Evolutionary conservation across 139 green algal genomes (phyloP).

Genomic region (Chlorella vulgaris): DNA sequence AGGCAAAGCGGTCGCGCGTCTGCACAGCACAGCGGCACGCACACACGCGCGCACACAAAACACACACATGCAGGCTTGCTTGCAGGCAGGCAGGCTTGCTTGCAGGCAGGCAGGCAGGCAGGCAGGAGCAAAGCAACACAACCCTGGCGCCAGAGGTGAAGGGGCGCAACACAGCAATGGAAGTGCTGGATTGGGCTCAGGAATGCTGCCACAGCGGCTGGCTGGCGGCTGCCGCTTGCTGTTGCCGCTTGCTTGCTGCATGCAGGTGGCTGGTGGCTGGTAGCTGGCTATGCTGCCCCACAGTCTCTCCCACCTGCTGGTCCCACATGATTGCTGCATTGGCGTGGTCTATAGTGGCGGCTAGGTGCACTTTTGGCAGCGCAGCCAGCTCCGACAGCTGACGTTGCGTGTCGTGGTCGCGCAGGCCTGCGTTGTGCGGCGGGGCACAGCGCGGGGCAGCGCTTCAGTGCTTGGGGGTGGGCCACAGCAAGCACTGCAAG

Average conservation of each 20-base stretch:
- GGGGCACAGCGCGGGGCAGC: background rate
- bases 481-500: background rate
- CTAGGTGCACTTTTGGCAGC: constrained; percentile 67
- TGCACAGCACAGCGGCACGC: constrained; percentile 13
- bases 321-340: constrained; percentile 86
- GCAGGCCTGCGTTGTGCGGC: constrained; percentile 47
- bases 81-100: no score
- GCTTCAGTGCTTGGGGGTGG: background rate
- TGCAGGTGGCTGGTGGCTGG: no score
- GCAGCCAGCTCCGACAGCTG: constrained; percentile 71
- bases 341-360: constrained; percentile 84
- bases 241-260: background rate
- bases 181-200: no score
- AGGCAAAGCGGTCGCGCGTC: constrained; percentile 59
- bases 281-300: no score
- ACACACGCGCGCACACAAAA: background rate
- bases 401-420: constrained; percentile 57
- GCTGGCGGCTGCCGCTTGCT: no score
- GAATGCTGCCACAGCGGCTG: no score
- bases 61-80: no score
- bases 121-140: background rate
- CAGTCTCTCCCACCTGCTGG: constrained; percentile 47
- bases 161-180: no score
- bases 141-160: no score
- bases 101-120: no score